Evolutionary conservation across 176 grass and related monocot species (phyloP), one percentile per base, ranked within the genome.

Genomic region (Dendrocalamus sinicus): DNA sequence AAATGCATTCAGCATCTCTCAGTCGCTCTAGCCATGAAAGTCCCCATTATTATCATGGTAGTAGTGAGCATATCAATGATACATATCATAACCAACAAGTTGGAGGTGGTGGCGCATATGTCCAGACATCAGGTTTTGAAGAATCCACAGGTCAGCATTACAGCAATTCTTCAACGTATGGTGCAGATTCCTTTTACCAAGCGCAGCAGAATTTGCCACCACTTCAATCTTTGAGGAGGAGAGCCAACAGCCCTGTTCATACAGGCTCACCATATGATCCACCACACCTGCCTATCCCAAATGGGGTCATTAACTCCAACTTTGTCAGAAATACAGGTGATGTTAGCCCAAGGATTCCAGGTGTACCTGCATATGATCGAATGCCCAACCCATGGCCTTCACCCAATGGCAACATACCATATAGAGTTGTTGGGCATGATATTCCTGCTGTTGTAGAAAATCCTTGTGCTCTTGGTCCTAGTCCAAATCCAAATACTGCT

Each of bases 121-220:
- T 79, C 37, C 86, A 90, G 54, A 63, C 78, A 53, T 60, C 76
- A 78, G 88, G 93, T 72, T 84, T 92, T 85, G 86, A 92, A 91
- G 89, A 95, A 73, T 48, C 84, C 10, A 24, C 70, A 37, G 59
- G 71, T 45, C 91, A 85, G 50, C 88, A 91, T 79, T 83, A 87
- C 83, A 92, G 70, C 75, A 91, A 92, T 44, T 80, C 89, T 87
- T 92, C 85, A 85, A 73, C 83, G 46, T 89, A 92, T 92, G 92
- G 88, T 83, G 71, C 85, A 66, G 96, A 98, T 58, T 84, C 90
- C 55, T 83, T 91, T 81, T 94, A 94, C 81, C 96, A 98, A 88
- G 88, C 87, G 67, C 88, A 87, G 14, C 88, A 94, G 40, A 95
- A 92, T 87, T 87, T 95, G 70, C 88, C 88, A 37, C 88, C 84